These are phyloP conservation scores for Microbotryum scabiosae DNA, from an alignment of 1,284 basidiomycete species.

Conservation along the genomic window DNA sequence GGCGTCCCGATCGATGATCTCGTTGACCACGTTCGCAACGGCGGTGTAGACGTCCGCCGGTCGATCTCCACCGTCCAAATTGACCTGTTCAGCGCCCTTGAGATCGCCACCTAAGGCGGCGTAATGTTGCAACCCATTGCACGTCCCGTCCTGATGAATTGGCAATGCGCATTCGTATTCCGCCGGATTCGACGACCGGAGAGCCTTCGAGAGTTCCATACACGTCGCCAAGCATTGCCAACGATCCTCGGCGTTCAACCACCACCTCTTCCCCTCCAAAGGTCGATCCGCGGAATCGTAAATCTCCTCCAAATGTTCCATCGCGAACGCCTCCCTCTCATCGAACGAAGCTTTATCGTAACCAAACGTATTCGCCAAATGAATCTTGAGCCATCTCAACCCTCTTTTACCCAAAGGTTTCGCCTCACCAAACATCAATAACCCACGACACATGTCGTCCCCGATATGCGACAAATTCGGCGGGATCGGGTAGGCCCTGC, in stretches of 20 bases:
- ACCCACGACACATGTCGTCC: slow-evolving; percentile 83
- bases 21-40: slow-evolving; percentile 75
- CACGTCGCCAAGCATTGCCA: slow-evolving; percentile 96
- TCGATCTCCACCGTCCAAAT: slow-evolving; percentile 72
- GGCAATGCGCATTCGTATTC: slow-evolving; percentile 69
- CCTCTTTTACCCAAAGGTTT: slow-evolving; percentile 75
- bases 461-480: slow-evolving; percentile 95
- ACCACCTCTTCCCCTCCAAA: slow-evolving; percentile 68
- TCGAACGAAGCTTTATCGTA: slow-evolving; percentile 92
- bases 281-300: slow-evolving; percentile 79
- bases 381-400: slow-evolving; percentile 80
- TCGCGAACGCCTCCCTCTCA: slow-evolving; percentile 74
- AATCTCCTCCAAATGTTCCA: slow-evolving; percentile 65
- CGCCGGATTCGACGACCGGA: slow-evolving; percentile 64
- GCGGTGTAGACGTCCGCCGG: slow-evolving; percentile 95
- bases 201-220: slow-evolving; percentile 71
- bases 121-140: slow-evolving; percentile 98
- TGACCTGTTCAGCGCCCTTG: slow-evolving; percentile 85
- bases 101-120: slow-evolving; percentile 92
- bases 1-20: slow-evolving; percentile 41
- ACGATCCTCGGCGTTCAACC: slow-evolving; percentile 74
- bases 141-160: slow-evolving; percentile 96
- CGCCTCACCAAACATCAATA: slow-evolving; percentile 73
- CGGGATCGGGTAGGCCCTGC: slow-evolving; percentile 92
- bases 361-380: slow-evolving; percentile 85